Evolutionary conservation across 73 alveolate species (phyloP).

Genomic region (Uronychia binucleata): DNA sequence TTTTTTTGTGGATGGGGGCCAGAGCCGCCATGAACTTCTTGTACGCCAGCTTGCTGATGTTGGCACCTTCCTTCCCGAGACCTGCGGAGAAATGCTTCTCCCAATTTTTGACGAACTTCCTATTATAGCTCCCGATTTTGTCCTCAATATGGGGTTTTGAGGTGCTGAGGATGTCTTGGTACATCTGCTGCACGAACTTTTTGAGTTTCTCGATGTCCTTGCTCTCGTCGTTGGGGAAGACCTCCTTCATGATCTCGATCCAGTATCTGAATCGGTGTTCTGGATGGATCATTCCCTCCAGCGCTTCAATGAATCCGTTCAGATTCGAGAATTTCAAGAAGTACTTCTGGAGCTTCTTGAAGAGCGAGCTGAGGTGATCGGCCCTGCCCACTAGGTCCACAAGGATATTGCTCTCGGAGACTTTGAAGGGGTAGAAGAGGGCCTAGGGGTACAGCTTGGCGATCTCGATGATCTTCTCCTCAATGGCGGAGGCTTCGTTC

Average conservation of each 20-base stretch:
- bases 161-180: slow-evolving; percentile 57
- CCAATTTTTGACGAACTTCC: slow-evolving; percentile 82
- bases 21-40: slow-evolving; percentile 54
- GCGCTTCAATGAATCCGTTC: slow-evolving; percentile 87
- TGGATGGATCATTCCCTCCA: slow-evolving; percentile 94
- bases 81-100: slow-evolving; percentile 51
- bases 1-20: slow-evolving; percentile 46
- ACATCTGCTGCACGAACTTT: slow-evolving; percentile 60
- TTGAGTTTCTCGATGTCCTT: slow-evolving; percentile 60
- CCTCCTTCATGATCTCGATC: slow-evolving; percentile 78
- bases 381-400: slow-evolving; percentile 26
- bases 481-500: slow-evolving; percentile 73
- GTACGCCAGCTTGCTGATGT: slow-evolving; percentile 35
- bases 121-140: slow-evolving; percentile 82
- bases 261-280: slow-evolving; percentile 94
- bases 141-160: slow-evolving; percentile 66
- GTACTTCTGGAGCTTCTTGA: slow-evolving; percentile 64
- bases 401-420: slow-evolving; percentile 31
- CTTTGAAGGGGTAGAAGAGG: slow-evolving; percentile 86
- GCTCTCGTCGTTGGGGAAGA: slow-evolving; percentile 56
- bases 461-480: slow-evolving; percentile 63
- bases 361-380: slow-evolving; percentile 55
- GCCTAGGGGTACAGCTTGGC: slow-evolving; percentile 83
- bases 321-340: slow-evolving; percentile 58
- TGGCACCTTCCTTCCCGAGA: slow-evolving; percentile 63